Percentiles rank a stretch among this genome's conserved stretches.
These are phyloP conservation scores for Letharia lupina DNA, from an alignment of 495 filamentous ascomycete genomes.

Conservation along the genomic window DNA sequence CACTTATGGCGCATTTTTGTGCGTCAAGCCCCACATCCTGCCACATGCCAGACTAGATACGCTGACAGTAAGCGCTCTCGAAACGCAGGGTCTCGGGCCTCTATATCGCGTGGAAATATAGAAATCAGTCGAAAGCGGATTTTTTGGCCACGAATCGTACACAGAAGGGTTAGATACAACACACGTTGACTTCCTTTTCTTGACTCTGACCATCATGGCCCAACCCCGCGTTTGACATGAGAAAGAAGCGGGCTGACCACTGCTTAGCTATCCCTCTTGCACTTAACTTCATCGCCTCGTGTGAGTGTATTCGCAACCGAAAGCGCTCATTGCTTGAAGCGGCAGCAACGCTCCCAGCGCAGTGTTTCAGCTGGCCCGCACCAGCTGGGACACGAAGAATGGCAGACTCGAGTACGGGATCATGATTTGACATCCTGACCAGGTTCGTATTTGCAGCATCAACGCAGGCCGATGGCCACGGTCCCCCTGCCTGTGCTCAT, in stretches of 20 bases:
- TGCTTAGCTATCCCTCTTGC: constrained; percentile 58
- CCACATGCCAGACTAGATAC: neutral
- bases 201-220: neutral
- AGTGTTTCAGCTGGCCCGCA: neutral
- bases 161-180: constrained; percentile 57
- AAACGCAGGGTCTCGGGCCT: constrained; percentile 50
- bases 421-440: constrained; percentile 23
- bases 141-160: constrained; percentile 63
- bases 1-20: constrained; percentile 66
- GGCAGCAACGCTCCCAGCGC: constrained; percentile 23
- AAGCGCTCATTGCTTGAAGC: constrained; percentile 19
- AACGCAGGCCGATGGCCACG: constrained; percentile 19
- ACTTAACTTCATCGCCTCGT: constrained; percentile 74
- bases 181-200: neutral
- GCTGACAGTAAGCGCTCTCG: constrained; percentile 7
- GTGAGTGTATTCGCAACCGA: constrained; percentile 48
- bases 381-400: constrained; percentile 4
- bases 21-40: constrained; percentile 24
- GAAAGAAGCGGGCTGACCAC: constrained; percentile 22
- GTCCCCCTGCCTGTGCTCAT: constrained; percentile 2
- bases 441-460: constrained; percentile 42
- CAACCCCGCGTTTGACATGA: neutral
- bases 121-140: constrained; percentile 58
- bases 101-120: constrained; percentile 47
- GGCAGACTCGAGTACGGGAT: constrained; percentile 7